Evolutionary conservation across 1,284 basidiomycete species (phyloP).

Genomic region (Papiliotrema fonsecae): DNA sequence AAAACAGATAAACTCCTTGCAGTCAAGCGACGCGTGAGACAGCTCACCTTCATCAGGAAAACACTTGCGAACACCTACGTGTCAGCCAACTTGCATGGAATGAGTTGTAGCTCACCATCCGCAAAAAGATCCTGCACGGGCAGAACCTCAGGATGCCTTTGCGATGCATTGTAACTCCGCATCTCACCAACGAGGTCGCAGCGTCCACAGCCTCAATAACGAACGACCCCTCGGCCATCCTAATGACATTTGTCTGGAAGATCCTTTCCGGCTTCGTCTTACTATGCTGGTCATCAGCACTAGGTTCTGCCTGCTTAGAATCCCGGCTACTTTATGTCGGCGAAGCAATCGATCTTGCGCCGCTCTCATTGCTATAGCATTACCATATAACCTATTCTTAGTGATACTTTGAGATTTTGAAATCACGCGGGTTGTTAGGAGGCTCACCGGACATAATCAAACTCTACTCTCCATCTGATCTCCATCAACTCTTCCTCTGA

Average conservation of each 20-base stretch:
- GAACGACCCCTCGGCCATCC: conserved; percentile 9
- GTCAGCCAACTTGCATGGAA: not conserved
- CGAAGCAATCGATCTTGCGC: conserved; percentile 7
- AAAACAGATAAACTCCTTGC: not conserved
- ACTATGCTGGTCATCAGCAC: not conserved
- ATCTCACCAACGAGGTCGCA: conserved; percentile 9
- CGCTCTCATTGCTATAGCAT: conserved; percentile 18
- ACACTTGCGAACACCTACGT: conserved; percentile 11
- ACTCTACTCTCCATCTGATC: conserved; percentile 15
- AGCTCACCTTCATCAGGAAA: conserved; percentile 12
- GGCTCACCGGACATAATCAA: conserved; percentile 18
- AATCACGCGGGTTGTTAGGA: not conserved
- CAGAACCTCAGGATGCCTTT: conserved; percentile 9
- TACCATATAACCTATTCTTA: conserved; percentile 16
- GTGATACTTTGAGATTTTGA: not conserved
- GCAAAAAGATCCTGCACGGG: conserved; percentile 6
- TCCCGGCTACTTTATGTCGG: not conserved
- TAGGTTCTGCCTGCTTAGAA: not conserved
- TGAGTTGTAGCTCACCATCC: conserved; percentile 2
- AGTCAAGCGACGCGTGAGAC: not conserved
- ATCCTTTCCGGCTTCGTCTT: conserved; percentile 4
- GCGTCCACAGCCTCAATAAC: conserved; percentile 13
- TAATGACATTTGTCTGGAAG: conserved; percentile 10
- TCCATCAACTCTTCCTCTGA: conserved; percentile 14
- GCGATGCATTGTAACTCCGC: conserved; percentile 9